Evolutionary conservation across 2,329 filamentous ascomycete species (phyloP), one percentile per base, ranked within the genome.

Genomic region (Apiospora koreana): DNA sequence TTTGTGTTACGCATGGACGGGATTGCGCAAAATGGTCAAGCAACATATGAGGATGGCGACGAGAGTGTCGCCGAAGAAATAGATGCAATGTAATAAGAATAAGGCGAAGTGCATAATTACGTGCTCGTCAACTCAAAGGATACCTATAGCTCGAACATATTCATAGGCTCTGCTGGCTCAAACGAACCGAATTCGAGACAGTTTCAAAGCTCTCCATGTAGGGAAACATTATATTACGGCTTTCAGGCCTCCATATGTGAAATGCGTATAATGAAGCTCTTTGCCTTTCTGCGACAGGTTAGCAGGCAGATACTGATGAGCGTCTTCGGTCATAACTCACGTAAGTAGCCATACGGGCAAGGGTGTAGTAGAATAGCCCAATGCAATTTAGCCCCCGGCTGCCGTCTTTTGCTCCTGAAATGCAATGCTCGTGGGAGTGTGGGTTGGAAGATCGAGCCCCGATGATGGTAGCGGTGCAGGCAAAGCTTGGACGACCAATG

Each of bases 1-100:
- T 97, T 97, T 76, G 86, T 93, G 9, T 75, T 85, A 5, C 84
- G 88, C 9, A 95, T 97, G 93, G 86, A 88, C 28, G 86, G 85
- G 1, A 87, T 94, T 38, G 89, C 93, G 16, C n/a, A 67, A 28
- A 48, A 66, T 4, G 48, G 67, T 6, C 28, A 31, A 43, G 54
- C 12, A 23, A 18, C 23, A 5, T 18, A 18, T n/a, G 18, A 50
- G 16, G 9, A 25, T 65, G 62, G 4, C 23, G 38, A 14, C 21
- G 35, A 41, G 35, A 65, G 62, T 8, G 16, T 28, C 14, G 23
- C 9, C 3, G 62, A 65, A 4, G 62, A 35, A 58, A 16, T 10
- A 7, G 16, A 58, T 10, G 16, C 16, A 58, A 35, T 58, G 50
- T 6, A 35, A 18, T 21, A 35, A 58, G 31, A 35, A 18, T 10